Base-by-base conservation (phyloP, 208 protist species). In the Crithidia sp. region DNA sequence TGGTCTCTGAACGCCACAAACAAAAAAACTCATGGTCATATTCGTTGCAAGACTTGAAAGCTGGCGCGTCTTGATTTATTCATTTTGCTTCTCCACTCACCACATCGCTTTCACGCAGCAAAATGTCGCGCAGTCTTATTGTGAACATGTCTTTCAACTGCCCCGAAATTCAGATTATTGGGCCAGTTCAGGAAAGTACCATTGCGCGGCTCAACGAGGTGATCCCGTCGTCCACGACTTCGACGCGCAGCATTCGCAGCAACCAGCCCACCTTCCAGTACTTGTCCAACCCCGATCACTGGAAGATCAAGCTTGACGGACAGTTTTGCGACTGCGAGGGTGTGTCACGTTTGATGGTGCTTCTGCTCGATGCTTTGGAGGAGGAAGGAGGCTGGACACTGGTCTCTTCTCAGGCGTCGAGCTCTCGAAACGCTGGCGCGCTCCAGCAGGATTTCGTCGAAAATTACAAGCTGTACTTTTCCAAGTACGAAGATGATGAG, bases 341-440 rank as follows among this genome's bases (percentile, higher is more conserved):
- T 28, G 84, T 93, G 56, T 94, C 90, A 10, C 83, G 86, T 17
- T 55, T 97, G 56, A 92, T 95, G 77, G 80, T 97, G 36, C 72
- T 93, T 73, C 72, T 97, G 10, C 74, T 97, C n/a, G 90, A 97
- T 62, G 87, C 90, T 4, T 68, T 97, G 59, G 90, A 95, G 80
- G 85, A 92, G 67, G 93, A 97, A 47, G 93, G 93, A 4, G 88
- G 85, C 62, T 97, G 93, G 90, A 92, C 79, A 14, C 81, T 97
- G 14, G 75, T 89, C 14, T 92, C 90, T 6, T 87, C 87, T n/a
- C 82, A 90, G 67, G 78, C 89, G 41, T 83, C 82, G 39, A 86
- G 37, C 28, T 14, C 77, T 10, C 73, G 74, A 47, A 81, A 73
- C 74, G 66, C 45, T 19, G 82, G 73, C 14, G 57, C 85, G 45